A percentile compares a stretch with the other conserved stretches of the same genome.
These are phyloP conservation scores for Pyrus pyrifolia DNA, from an alignment of 306 rosid species.

Conservation along the genomic window DNA sequence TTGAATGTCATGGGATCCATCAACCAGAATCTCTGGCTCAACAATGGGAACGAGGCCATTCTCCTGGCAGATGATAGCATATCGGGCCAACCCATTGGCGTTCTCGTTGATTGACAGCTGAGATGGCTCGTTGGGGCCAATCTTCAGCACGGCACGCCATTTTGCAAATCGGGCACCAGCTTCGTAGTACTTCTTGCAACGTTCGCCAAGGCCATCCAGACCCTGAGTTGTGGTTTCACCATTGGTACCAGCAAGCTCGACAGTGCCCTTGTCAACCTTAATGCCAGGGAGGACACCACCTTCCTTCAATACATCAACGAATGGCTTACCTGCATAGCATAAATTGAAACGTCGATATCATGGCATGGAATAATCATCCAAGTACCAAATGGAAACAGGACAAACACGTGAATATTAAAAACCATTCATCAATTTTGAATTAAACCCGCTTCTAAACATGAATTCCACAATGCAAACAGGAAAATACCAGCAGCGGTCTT, in stretches of 20 bases:
- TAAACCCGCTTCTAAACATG: background rate
- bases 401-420: background rate
- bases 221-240: slow-evolving; percentile 86
- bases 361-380: background rate
- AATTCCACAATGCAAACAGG: background rate
- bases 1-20: slow-evolving; percentile 61
- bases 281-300: slow-evolving; percentile 71
- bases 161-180: slow-evolving; percentile 82
- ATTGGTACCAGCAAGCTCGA: slow-evolving; percentile 55
- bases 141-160: slow-evolving; percentile 84
- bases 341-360: background rate
- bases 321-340: slow-evolving; percentile 51
- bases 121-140: slow-evolving; percentile 68
- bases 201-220: slow-evolving; percentile 55
- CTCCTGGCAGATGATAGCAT: slow-evolving; percentile 72
- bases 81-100: slow-evolving; percentile 71
- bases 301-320: slow-evolving; percentile 56
- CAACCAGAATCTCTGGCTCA: slow-evolving; percentile 79
- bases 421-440: background rate
- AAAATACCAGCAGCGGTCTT: slow-evolving; percentile 58
- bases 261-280: slow-evolving; percentile 74
- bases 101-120: slow-evolving; percentile 59
- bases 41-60: slow-evolving; percentile 75
- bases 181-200: slow-evolving; percentile 65
- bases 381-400: background rate